Base-by-base conservation (phyloP, 805 yeast genomes). In the Starmerella geochares region DNA sequence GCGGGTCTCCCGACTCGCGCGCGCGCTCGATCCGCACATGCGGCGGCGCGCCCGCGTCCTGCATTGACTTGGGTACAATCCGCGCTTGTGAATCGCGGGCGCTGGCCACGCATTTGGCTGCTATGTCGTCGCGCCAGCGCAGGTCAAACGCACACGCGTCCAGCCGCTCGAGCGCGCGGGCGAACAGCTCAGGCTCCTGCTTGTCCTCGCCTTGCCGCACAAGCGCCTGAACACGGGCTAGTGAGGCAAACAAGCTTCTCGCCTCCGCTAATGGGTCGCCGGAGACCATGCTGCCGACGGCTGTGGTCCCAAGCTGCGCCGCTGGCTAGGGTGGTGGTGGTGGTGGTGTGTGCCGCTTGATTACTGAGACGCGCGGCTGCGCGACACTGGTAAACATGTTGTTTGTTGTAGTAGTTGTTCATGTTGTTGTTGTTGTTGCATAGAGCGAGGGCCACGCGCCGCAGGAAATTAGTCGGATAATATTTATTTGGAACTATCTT, bases 81-180 rank as follows among this genome's bases (percentile, higher is more conserved):
- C 20, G 7, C 49, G 48, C 42, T 6, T 23, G 33, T 9, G 27
- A 2, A 13, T 37, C 38, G 14, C 36, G 19, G 6, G 11, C 23
- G 3, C 17, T 20, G 9, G 37, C 37, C 37, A 16, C 37, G 20
- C 20, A 13, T 7, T 31, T 9, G 2, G 16, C 6, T 3, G 41
- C 47, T 3, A 50, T 9, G 20, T 32, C 47, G 23, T 46, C 49
- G 33, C 49, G 28, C 54, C 48, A 44, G 1, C 41, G 20, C 10
- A 31, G 33, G 21, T 52, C 39, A 24, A 11, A 11, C 6, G 55
- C 46, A 38, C 31, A n/a, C 19, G 7, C 13, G 37, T 46, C 51
- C 2, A 52, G 20, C 2, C 32, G 28, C 9, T 32, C 14, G 24
- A 42, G 38, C 24, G 49, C 53, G 19, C 20, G 14, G 3, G 11